Base-by-base conservation (phyloP, 306 rosid genomes). In the Cicer bijugum region DNA sequence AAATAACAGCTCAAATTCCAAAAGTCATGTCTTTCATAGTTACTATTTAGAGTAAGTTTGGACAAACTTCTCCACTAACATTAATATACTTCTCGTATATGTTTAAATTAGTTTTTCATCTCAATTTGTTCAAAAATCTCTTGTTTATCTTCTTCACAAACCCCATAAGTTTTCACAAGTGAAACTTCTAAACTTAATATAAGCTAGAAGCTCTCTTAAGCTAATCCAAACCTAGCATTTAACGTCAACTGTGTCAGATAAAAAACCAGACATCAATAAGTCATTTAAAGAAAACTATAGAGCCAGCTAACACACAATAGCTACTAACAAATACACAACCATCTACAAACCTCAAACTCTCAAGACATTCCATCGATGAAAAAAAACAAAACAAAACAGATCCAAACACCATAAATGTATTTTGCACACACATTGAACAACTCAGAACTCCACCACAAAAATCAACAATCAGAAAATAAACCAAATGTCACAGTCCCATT, bases 331-430 rank as follows among this genome's bases (percentile, higher is more conserved):
- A 58, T 4, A 60, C 42, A 23, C 73, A 33, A n/a, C 59, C 43
- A 66, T 45, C 6, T 15, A 23, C 58, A 12, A 45, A 58, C 12
- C 42, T 7, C 59, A 33, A 48, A n/a, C 39, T 56, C 10, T 77
- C 56, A 67, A 67, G 39, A n/a, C 50, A 67, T 8, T 17, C 74
- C 40, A 45, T 11, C 51, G 2, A 70, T 23, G 61, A 50, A 65
- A 40, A 45, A 11, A 2, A 69, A 19, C 39, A 47, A 7, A n/a
- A 59, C n/a, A 1, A 45, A 20, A 16, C 16, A 55, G 28, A 55
- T 63, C 59, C 59, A 71, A 53, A 52, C 40, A 78, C 42, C 38
- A 39, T 5, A 40, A 12, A 5, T 8, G 37, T 17, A 63, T 14
- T 12, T 50, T 39, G 40, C 12, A 48, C 14, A 38, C 57, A 44